These are phyloP conservation scores for Talaromyces proteolyticus DNA, from an alignment of 495 filamentous ascomycete species.

Conservation along the genomic window DNA sequence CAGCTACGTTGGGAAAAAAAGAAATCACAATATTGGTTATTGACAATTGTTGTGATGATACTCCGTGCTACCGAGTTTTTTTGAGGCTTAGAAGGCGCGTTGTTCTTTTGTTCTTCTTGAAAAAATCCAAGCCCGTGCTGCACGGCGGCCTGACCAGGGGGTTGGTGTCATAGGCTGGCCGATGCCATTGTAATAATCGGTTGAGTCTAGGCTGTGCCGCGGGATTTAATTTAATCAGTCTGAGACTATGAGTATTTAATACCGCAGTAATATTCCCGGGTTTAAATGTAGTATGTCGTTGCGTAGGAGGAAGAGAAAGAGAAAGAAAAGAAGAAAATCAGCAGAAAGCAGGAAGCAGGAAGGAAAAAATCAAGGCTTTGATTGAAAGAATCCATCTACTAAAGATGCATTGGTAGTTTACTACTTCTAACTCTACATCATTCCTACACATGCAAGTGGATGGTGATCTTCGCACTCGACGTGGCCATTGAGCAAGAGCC, in stretches of 20 bases:
- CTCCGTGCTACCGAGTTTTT: too few species aligned
- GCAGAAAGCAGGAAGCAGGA: too few species aligned
- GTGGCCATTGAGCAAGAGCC: not conserved
- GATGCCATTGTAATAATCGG: not conserved
- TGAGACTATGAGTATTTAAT: not conserved
- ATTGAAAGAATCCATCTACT: too few species aligned
- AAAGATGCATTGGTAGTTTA: too few species aligned
- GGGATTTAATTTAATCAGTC: not conserved
- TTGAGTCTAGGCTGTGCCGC: not conserved
- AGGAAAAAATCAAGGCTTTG: too few species aligned
- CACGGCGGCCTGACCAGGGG: conserved; percentile 8
- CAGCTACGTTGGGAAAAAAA: too few species aligned
- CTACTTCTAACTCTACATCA: not conserved
- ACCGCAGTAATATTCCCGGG: not conserved
- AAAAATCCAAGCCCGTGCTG: not conserved
- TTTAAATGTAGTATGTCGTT: too few species aligned
- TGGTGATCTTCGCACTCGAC: not conserved
- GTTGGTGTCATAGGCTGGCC: conserved; percentile 7
- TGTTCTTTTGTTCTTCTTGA: conserved; percentile 1
- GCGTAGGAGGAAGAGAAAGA: not conserved
- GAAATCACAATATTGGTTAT: too few species aligned
- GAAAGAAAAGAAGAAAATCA: not conserved
- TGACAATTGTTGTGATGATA: too few species aligned
- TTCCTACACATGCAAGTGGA: not conserved
- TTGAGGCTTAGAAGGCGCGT: too few species aligned